A percentile compares a stretch with the other conserved stretches of the same genome.
These are phyloP conservation scores for Didymella pomorum DNA, from an alignment of 2,329 filamentous ascomycete species.

Conservation along the genomic window DNA sequence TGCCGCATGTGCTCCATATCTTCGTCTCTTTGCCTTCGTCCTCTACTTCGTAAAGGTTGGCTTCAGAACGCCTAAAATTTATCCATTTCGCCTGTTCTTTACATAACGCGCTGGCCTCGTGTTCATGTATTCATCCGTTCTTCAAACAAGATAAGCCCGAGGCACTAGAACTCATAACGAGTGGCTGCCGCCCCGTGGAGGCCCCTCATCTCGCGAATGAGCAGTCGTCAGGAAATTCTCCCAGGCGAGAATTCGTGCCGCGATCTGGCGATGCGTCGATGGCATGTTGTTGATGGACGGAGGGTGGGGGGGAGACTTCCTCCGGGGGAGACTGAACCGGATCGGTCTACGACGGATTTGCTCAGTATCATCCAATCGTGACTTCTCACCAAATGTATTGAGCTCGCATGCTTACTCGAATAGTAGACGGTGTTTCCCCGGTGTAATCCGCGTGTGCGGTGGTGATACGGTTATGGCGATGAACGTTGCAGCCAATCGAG, in stretches of 20 bases:
- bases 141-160: no score
- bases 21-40: no score
- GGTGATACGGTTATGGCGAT: background rate
- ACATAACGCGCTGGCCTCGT: background rate
- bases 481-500: no score
- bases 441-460: background rate
- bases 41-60: no score
- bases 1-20: no score
- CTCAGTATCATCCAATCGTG: background rate
- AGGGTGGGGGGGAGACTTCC: background rate
- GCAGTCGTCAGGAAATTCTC: background rate
- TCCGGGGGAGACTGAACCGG: background rate
- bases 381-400: background rate
- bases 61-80: no score
- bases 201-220: constrained; percentile 14
- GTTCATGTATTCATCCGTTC: constrained; percentile 21
- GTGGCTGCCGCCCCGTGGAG: background rate
- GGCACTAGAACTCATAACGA: background rate
- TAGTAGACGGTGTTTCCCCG: no score
- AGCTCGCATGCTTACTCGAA: no score
- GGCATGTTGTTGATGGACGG: background rate
- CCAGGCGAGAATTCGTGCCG: no score
- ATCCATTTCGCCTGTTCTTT: no score
- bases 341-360: background rate
- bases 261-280: background rate